Base-by-base conservation (phyloP, 352 stramenopile species). In the Thraustotheca clavata region DNA sequence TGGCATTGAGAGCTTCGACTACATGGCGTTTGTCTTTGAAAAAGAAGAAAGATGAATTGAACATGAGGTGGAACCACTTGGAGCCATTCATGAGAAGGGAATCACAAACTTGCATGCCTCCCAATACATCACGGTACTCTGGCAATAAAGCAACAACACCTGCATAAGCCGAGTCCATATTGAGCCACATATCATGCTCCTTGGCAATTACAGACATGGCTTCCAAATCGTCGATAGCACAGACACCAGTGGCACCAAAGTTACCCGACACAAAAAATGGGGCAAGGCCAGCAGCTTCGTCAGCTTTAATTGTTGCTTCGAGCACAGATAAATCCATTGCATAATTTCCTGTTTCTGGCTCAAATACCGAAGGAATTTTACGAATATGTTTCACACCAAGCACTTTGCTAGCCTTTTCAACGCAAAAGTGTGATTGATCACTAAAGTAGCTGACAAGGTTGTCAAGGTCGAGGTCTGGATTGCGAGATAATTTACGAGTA, bases 11-110 rank as follows among this genome's bases (percentile, higher is more conserved):
- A 12, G 81, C 70, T 27, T 76, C 69, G 67, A 87, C 68, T 14
- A 91, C 61, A 22, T 71, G 77, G 8, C 69, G 65, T 16, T 75
- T 74, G 54, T 91, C 75, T 47, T 73, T 73, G 18, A 90, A 78
- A 74, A 78, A 90, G 14, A 88, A 60, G 49, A 86, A 31, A 67
- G 75, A 83, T 48, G 77, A 82, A 63, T 88, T 78, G 26, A 86
- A 84, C 50, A 73, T 80, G 49, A 86, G 70, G 24, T 89, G 73
- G 24, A 89, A 68, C 79, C 80, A 88, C 71, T 91, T 91, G 76
- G 88, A 80, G 40, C 73, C 75, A 65, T 91, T 91, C 52, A 87
- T 68, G 54, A 78, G 80, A 67, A 91, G 69, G 27, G 76, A 89
- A 67, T 91, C 78, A 27, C 75, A 79, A 20, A 77, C 71, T 67